Percentiles rank a stretch among this genome's conserved stretches.
phyloP scores from a whole-genome alignment of 2,329 filamentous ascomycete species.

The Magnaporthales sp. region DNA sequence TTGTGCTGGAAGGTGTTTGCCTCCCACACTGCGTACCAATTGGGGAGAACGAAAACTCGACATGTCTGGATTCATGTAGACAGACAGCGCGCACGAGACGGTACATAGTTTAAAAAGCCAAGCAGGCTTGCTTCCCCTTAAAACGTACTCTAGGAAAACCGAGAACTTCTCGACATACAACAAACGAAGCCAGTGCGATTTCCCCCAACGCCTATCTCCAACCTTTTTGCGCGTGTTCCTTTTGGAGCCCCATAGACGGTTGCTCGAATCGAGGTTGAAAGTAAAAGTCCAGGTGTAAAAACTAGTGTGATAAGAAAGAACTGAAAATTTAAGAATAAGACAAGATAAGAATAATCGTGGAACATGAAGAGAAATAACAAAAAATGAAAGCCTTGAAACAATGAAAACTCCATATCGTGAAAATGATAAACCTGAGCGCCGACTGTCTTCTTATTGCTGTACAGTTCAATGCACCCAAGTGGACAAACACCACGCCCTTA shows the following conservation, averaged over 20 bases:
- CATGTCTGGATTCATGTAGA: background rate
- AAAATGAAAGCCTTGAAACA: background rate
- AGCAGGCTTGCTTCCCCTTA: background rate
- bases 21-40: background rate
- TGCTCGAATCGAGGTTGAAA: background rate
- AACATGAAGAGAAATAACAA: background rate
- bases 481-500: background rate
- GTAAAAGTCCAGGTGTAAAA: background rate
- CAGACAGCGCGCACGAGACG: background rate
- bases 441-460: slow-evolving; percentile 1
- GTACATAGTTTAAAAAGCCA: background rate
- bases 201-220: background rate
- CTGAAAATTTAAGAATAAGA: background rate
- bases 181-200: background rate
- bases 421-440: background rate
- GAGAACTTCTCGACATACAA: background rate
- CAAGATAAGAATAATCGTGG: slow-evolving; percentile 1
- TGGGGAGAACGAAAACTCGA: background rate
- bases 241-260: background rate
- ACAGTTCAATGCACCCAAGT: background rate
- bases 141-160: background rate
- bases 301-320: background rate
- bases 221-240: background rate
- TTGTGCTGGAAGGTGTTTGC: background rate
- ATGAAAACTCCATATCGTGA: background rate